These are phyloP conservation scores for Xylaria sp. DNA, from an alignment of 2,329 filamentous ascomycete genomes.

Conservation along the genomic window DNA sequence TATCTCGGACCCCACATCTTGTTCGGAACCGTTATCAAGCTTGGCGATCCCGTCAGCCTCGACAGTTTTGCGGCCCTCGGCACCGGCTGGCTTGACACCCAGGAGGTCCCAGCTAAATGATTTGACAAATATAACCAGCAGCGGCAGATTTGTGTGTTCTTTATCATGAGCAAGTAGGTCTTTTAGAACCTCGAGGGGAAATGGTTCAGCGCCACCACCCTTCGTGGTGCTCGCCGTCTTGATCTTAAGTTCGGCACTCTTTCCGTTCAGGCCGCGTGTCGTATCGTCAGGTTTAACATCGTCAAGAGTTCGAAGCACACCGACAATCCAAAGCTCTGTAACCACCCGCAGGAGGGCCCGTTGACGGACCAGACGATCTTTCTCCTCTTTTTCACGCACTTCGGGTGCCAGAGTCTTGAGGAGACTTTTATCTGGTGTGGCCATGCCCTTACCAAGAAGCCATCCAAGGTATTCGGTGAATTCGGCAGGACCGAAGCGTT, in stretches of 20 bases:
- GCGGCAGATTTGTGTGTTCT: conserved; percentile 88
- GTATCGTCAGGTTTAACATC: conserved; percentile 73
- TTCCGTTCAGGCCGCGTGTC: conserved; percentile 71
- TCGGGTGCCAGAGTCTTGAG: conserved; percentile 84
- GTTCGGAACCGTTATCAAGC: conserved; percentile 59
- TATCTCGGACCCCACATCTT: conserved; percentile 61
- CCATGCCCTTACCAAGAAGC: conserved; percentile 90
- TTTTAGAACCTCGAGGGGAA: conserved; percentile 97
- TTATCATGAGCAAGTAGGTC: conserved; percentile 93
- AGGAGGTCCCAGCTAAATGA: conserved; percentile 96
- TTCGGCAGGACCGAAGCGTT: conserved; percentile 89
- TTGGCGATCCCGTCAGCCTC: conserved; percentile 81
- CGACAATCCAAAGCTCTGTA: conserved; percentile 95
- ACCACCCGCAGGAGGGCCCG: conserved; percentile 87
- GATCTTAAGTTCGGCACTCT: conserved; percentile 69
- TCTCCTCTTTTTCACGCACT: conserved; percentile 92
- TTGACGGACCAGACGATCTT: conserved; percentile 88
- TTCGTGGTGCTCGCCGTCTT: conserved; percentile 66
- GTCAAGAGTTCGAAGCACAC: conserved; percentile 83
- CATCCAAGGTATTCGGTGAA: conserved; percentile 94
- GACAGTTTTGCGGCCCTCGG: conserved; percentile 84
- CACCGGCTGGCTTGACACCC: conserved; percentile 76
- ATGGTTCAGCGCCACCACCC: conserved; percentile 82
- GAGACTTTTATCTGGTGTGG: conserved; percentile 85
- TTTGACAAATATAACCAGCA: conserved; percentile 96